Evolutionary conservation across 2,329 filamentous ascomycete genomes (phyloP).

Genomic region (Clonostachys rhizophaga): DNA sequence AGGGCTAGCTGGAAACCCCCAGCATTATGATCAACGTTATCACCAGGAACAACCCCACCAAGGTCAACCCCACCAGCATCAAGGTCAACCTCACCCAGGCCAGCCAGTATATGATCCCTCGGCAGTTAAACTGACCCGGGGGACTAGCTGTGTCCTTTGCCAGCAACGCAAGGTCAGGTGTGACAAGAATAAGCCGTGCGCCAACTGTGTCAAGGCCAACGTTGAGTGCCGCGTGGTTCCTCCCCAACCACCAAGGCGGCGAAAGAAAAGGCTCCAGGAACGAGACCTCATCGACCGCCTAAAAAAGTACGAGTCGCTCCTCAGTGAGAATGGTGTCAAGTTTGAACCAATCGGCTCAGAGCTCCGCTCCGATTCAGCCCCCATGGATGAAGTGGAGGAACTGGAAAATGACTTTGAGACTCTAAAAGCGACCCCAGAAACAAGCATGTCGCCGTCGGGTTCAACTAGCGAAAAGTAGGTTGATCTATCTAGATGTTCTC

Average conservation of each 20-base stretch:
- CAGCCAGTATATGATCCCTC: conserved; percentile 29
- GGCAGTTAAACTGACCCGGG: conserved; percentile 50
- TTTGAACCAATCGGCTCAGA: conserved; percentile 63
- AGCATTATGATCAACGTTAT: conserved; percentile 1
- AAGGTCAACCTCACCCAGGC: conserved; percentile 8
- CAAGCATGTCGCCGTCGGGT: conserved; percentile 25
- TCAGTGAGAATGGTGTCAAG: conserved; percentile 61
- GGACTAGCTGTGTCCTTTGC: conserved; percentile 65
- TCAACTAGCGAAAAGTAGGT: conserved; percentile 18
- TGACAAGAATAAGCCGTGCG: conserved; percentile 67
- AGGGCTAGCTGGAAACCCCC: no score
- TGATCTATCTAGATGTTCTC: not conserved
- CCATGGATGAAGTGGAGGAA: conserved; percentile 48
- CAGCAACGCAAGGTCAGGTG: conserved; percentile 75
- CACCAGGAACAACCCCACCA: conserved; percentile 12
- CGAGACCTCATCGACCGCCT: conserved; percentile 66
- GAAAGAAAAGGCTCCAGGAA: conserved; percentile 64
- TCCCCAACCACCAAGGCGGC: conserved; percentile 50
- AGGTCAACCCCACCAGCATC: conserved; percentile 9
- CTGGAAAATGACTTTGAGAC: conserved; percentile 51
- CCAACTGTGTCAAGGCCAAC: conserved; percentile 60
- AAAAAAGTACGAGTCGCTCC: conserved; percentile 61
- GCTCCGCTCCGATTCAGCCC: conserved; percentile 16
- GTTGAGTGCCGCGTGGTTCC: conserved; percentile 58
- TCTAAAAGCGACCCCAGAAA: conserved; percentile 46